These are phyloP conservation scores for Lactifluus subvellereus DNA, from an alignment of 768 basidiomycete species.

Conservation along the genomic window DNA sequence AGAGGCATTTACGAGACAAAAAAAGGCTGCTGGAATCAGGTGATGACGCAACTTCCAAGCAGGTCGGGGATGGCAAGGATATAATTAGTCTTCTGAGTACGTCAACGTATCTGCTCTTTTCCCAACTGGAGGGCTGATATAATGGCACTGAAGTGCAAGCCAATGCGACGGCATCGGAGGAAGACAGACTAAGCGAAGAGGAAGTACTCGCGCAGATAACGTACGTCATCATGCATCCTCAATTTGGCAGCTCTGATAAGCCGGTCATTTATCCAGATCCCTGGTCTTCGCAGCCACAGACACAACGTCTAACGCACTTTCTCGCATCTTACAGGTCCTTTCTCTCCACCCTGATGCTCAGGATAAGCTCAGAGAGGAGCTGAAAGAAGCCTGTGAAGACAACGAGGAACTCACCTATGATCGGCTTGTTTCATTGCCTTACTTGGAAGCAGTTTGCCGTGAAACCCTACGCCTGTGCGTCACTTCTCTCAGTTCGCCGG, in stretches of 20 bases:
- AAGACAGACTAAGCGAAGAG: slow-evolving; percentile 32
- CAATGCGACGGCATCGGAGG: slow-evolving; percentile 33
- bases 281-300: slow-evolving; percentile 29
- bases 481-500: too few relatives aligned
- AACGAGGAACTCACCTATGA: slow-evolving; percentile 30
- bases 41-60: slow-evolving; percentile 31
- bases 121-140: not conserved
- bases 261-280: slow-evolving; percentile 14
- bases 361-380: too few relatives aligned
- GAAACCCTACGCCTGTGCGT: too few relatives aligned
- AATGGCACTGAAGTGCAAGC: slow-evolving; percentile 32
- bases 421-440: slow-evolving; percentile 27
- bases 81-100: slow-evolving; percentile 43
- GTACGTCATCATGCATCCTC: slow-evolving; percentile 12
- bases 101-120: slow-evolving; percentile 18
- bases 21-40: slow-evolving; percentile 32
- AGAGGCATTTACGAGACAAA: slow-evolving; percentile 29
- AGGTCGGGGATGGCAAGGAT: slow-evolving; percentile 39
- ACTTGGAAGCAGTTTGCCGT: too few relatives aligned
- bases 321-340: slow-evolving; percentile 23
- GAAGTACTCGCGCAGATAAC: slow-evolving; percentile 33
- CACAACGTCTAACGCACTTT: slow-evolving; percentile 21
- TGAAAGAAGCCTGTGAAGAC: slow-evolving; percentile 11
- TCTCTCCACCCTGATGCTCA: slow-evolving; percentile 28
- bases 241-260: not conserved